Evolutionary conservation across 495 filamentous ascomycete species (phyloP), one percentile per base, ranked within the genome.

Genomic region (Penicillium egyptiacum): DNA sequence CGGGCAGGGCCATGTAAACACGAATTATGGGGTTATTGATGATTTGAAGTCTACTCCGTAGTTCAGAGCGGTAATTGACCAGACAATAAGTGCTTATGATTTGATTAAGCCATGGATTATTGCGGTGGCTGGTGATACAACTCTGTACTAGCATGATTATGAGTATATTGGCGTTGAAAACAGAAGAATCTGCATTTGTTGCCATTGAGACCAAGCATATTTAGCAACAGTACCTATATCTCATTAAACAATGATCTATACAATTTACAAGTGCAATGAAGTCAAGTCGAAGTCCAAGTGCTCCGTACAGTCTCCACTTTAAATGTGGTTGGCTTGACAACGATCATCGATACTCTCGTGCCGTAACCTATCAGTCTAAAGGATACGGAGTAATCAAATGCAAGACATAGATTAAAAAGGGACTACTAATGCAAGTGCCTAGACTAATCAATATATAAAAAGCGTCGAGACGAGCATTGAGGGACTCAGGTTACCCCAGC

Each of bases 361-460:
- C 28, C 54, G 19, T 43, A 44, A 12, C 42, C 53, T 45, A 39
- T 46, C 39, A 50, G 1, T 12, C 37, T 17, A 6, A 33, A 40
- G 33, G 40, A 57, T 45, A 28, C 57, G 41, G 50, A 30, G 35
- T 56, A 57, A 59, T 53, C 55, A 54, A 30, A 63, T 66, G 64
- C 64, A 61, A 56, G 61, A 57, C 61, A 62, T 65, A 54, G 25
- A 67, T 62, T 60, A 58, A 58, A 58, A 22, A 23, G 9, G 10
- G 41, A 57, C 42, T 11, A 44, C 25, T 42, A 14, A 44, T 54
- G 52, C 53, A 37, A 39, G 42, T 47, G 28, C n/a, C 22, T 28
- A 55, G 14, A 40, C 20, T 35, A 33, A 47, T 46, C 31, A 37
- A 47, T 46, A 55, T 16, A 35, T n/a, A 8, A 39, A 55, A 46